Percentiles rank a stretch among this genome's conserved stretches.
These are phyloP conservation scores for Colletotrichum melonis DNA, from an alignment of 2,329 filamentous ascomycete species.

Conservation along the genomic window DNA sequence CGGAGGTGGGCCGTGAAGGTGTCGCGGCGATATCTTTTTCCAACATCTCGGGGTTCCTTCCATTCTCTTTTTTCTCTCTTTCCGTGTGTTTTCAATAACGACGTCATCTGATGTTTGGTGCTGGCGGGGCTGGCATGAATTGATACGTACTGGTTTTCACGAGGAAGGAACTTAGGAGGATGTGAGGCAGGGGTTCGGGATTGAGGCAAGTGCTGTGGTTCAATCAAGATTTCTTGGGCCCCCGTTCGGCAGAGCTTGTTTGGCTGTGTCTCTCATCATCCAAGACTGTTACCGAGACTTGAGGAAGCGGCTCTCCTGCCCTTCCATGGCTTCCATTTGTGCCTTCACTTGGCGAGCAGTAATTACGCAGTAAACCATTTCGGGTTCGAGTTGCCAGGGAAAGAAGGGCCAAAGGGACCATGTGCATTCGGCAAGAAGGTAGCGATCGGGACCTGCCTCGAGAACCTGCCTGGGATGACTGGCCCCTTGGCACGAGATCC, in stretches of 20 bases:
- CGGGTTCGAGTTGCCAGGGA: background rate
- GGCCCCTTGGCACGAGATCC: slow-evolving; percentile 26
- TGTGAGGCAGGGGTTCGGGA: background rate
- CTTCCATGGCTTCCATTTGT: too few species aligned
- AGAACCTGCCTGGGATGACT: slow-evolving; percentile 1
- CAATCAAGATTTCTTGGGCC: slow-evolving; percentile 21
- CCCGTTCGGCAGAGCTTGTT: slow-evolving; percentile 21
- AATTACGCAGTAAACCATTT: background rate
- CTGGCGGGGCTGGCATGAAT: background rate
- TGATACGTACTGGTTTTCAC: background rate
- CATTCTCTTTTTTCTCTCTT: background rate
- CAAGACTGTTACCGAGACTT: background rate
- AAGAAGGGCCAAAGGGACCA: background rate
- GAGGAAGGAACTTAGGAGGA: background rate
- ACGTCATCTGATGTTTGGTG: background rate
- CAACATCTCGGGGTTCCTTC: background rate
- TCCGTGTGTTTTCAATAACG: background rate
- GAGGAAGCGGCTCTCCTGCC: too few species aligned
- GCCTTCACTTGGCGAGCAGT: background rate
- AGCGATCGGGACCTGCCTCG: background rate
- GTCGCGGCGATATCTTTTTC: background rate
- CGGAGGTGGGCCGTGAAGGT: background rate
- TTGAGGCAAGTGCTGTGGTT: background rate
- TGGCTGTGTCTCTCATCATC: background rate
- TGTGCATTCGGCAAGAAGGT: background rate